Conservation (phyloP, 2,329 filamentous ascomycete genomes). For the Talaromyces sp. region DNA sequence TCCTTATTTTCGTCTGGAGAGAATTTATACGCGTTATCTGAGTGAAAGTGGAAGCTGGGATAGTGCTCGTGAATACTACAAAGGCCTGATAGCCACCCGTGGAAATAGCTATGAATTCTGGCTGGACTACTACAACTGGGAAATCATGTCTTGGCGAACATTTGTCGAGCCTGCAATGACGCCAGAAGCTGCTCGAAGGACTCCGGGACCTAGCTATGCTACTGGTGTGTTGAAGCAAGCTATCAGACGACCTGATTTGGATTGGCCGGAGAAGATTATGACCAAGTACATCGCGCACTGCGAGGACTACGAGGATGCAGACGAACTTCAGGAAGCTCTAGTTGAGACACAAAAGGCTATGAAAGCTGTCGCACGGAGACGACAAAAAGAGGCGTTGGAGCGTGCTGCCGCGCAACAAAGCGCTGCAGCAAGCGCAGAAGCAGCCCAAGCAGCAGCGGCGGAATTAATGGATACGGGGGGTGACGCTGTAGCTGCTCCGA, state of each 20-base stretch:
- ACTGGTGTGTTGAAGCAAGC: constrained; percentile 76
- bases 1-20: constrained; percentile 81
- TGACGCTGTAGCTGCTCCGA: constrained; percentile 39
- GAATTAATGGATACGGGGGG: not conserved
- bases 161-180: constrained; percentile 55
- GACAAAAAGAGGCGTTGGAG: constrained; percentile 55
- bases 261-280: constrained; percentile 53
- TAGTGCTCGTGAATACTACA: constrained; percentile 75
- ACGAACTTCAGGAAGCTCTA: constrained; percentile 70
- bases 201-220: constrained; percentile 68
- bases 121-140: constrained; percentile 89
- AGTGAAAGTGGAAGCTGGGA: constrained; percentile 77
- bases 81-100: constrained; percentile 66
- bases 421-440: constrained; percentile 23
- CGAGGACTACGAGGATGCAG: constrained; percentile 82
- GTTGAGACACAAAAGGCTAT: constrained; percentile 69
- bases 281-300: constrained; percentile 57
- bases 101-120: constrained; percentile 88
- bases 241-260: constrained; percentile 52
- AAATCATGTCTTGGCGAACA: constrained; percentile 70
- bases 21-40: constrained; percentile 87
- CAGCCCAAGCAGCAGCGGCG: constrained; percentile 20
- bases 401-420: constrained; percentile 1
- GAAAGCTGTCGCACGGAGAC: constrained; percentile 62
- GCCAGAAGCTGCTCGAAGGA: constrained; percentile 54